A percentile compares a stretch with the other conserved stretches of the same genome.
phyloP scores from a whole-genome alignment of 2,329 filamentous ascomycete genomes.

The Neopestalotiopsis sp. region DNA sequence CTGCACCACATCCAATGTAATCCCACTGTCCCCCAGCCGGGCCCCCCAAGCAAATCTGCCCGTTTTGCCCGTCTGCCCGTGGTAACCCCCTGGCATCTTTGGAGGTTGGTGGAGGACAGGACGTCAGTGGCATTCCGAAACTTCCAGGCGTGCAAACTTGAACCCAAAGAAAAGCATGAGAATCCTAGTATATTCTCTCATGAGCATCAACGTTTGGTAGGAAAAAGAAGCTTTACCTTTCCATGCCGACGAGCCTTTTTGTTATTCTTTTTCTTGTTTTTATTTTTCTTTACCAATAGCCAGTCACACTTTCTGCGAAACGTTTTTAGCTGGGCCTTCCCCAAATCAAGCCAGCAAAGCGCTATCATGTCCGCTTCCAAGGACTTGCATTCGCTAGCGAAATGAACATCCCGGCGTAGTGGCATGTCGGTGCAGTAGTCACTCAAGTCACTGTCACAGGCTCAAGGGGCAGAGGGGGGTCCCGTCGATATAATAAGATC shows the following conservation, averaged over 20 bases:
- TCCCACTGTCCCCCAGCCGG: too few relatives aligned
- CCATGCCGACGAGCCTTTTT: neutral
- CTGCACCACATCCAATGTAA: too few relatives aligned
- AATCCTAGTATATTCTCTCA: neutral
- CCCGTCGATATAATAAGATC: neutral
- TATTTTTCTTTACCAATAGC: neutral
- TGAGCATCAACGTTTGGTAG: too few relatives aligned
- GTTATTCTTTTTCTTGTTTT: neutral
- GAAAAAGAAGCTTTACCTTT: too few relatives aligned
- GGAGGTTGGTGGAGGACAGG: neutral
- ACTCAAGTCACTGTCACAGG: neutral
- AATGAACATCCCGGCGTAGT: neutral
- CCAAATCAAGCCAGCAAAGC: neutral
- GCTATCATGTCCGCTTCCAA: neutral
- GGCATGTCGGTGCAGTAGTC: neutral
- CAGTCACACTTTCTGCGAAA: neutral
- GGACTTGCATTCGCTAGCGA: neutral
- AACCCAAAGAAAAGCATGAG: neutral
- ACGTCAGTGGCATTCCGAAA: conserved; percentile 1
- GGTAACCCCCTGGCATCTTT: neutral
- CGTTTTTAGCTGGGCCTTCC: neutral
- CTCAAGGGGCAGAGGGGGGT: too few relatives aligned
- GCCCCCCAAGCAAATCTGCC: neutral
- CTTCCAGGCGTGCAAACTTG: neutral
- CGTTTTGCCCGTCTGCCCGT: neutral